Percentiles rank a stretch among this genome's conserved stretches.
phyloP scores from a whole-genome alignment of 2,329 filamentous ascomycete genomes.

The Sarocladium brachiariae region DNA sequence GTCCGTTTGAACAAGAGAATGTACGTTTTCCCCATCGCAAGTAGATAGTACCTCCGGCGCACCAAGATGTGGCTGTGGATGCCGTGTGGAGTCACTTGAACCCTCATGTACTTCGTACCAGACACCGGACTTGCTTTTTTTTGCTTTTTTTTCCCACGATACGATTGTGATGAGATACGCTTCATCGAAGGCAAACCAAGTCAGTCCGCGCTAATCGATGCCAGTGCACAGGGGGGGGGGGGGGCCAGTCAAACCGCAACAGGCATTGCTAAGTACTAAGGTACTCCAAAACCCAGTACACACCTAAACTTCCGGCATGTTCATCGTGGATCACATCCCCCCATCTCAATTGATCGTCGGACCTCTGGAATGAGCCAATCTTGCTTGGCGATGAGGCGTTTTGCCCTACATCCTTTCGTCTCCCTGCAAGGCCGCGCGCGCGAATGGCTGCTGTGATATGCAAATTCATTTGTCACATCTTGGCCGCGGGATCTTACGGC shows the following conservation, averaged over 20 bases:
- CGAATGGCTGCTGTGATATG: no score
- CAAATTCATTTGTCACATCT: no score
- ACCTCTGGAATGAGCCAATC: background rate
- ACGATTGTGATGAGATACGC: background rate
- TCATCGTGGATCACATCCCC: background rate
- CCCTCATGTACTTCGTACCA: slow-evolving; percentile 2
- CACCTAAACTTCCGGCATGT: no score
- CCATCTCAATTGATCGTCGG: background rate
- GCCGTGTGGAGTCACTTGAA: background rate
- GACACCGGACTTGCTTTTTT: background rate
- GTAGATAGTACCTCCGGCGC: background rate
- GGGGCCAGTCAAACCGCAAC: background rate
- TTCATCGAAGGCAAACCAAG: slow-evolving; percentile 1
- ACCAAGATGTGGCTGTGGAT: background rate
- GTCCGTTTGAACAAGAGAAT: no score
- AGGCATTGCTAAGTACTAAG: no score
- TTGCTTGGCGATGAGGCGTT: no score
- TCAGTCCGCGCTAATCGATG: slow-evolving; percentile 1
- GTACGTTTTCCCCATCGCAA: no score
- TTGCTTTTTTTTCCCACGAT: no score
- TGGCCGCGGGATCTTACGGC: background rate
- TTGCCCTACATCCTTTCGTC: no score
- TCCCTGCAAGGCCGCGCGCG: no score
- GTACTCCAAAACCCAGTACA: no score
- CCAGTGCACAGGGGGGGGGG: slow-evolving; percentile 1